phyloP scores from a whole-genome alignment of 2,329 filamentous ascomycete genomes.

The Zalaria sp. region DNA sequence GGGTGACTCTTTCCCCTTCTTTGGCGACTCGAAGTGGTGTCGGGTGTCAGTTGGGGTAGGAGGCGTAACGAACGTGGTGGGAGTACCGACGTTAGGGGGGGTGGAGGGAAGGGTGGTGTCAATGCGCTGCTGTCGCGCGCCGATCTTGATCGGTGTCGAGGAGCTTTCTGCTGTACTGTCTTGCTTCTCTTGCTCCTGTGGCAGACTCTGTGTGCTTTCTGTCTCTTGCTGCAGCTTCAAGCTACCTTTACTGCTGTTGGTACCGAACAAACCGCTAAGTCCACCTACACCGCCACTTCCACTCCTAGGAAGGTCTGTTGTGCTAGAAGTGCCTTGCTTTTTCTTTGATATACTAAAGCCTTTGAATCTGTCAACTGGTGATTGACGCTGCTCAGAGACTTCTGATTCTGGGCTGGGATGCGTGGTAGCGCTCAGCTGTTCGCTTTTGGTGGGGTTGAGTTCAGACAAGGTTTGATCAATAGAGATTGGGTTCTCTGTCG shows the following conservation, averaged over 20 bases:
- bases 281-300: conserved; percentile 24
- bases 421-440: conserved; percentile 4
- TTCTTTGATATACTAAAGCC: conserved; percentile 46
- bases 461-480: conserved; percentile 14
- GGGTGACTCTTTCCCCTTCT: conserved; percentile 24
- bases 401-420: conserved; percentile 9
- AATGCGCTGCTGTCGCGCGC: conserved; percentile 13
- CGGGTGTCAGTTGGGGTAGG: conserved; percentile 42
- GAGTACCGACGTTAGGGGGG: conserved; percentile 28
- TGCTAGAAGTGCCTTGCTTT: conserved; percentile 26
- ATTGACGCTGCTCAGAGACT: conserved; percentile 43
- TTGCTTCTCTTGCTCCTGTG: neutral
- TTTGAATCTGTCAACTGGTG: conserved; percentile 57
- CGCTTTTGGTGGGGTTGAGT: no score
- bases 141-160: conserved; percentile 10
- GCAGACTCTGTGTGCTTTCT: neutral
- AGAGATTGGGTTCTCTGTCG: no score
- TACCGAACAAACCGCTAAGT: conserved; percentile 25
- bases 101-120: conserved; percentile 26
- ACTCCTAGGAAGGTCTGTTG: conserved; percentile 25
- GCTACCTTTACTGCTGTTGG: conserved; percentile 20
- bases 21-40: conserved; percentile 8
- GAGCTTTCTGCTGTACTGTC: conserved; percentile 1
- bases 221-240: conserved; percentile 9
- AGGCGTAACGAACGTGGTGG: conserved; percentile 47